phyloP scores from a whole-genome alignment of 345 rosid genomes.

The Sapria himalayana region DNA sequence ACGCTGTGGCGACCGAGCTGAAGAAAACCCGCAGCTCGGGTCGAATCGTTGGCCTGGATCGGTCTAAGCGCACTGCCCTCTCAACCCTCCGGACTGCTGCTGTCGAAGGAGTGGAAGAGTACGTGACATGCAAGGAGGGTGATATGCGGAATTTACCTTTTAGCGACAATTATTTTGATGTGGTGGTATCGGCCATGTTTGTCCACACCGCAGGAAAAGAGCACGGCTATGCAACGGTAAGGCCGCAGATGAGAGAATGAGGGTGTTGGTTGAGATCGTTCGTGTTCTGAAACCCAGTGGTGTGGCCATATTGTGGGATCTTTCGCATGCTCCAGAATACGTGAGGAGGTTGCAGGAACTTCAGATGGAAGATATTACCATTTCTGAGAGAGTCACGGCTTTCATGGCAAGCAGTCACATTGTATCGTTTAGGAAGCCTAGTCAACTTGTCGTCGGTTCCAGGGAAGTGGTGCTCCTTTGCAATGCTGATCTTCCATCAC shows the following conservation, averaged over 20 bases:
- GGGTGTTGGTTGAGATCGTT: slow-evolving; percentile 70
- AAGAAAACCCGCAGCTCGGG: slow-evolving; percentile 90
- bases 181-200: slow-evolving; percentile 73
- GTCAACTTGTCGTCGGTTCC: slow-evolving; percentile 32
- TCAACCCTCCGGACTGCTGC: slow-evolving; percentile 85
- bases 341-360: slow-evolving; percentile 60
- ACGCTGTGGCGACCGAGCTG: slow-evolving; percentile 83
- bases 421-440: slow-evolving; percentile 62
- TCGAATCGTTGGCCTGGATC: slow-evolving; percentile 81
- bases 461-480: slow-evolving; percentile 33
- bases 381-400: slow-evolving; percentile 73
- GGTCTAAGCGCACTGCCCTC: slow-evolving; percentile 49
- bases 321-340: slow-evolving; percentile 64
- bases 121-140: slow-evolving; percentile 81
- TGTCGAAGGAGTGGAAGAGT: slow-evolving; percentile 85
- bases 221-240: slow-evolving; percentile 65
- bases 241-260: slow-evolving; percentile 72
- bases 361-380: slow-evolving; percentile 69
- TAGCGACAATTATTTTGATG: slow-evolving; percentile 70
- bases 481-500: slow-evolving; percentile 14
- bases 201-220: slow-evolving; percentile 75
- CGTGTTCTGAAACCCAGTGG: slow-evolving; percentile 81
- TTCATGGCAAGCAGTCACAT: slow-evolving; percentile 90
- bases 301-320: slow-evolving; percentile 67
- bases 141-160: slow-evolving; percentile 77